Evolutionary conservation across 306 rosid species (phyloP).

Genomic region (Boehmeria nivea): DNA sequence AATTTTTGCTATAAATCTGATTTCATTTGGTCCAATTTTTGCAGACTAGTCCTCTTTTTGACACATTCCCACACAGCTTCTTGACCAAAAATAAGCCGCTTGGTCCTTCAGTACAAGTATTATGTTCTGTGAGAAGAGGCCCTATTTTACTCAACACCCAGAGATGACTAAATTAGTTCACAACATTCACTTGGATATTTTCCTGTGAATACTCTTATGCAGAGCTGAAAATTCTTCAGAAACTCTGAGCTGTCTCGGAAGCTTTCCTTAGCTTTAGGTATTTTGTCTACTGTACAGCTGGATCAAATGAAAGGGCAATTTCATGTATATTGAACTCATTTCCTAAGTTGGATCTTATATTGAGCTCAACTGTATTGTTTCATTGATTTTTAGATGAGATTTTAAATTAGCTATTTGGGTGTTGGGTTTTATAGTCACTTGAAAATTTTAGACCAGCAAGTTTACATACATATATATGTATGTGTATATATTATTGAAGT

Average conservation of each 20-base stretch:
- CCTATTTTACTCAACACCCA: constrained; percentile 7
- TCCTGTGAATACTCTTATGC: constrained; percentile 22
- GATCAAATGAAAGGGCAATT: constrained; percentile 20
- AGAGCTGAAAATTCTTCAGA: constrained; percentile 31
- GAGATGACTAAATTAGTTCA: constrained; percentile 25
- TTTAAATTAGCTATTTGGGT: too few relatives aligned
- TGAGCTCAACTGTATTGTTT: constrained; percentile 3
- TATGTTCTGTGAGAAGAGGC: constrained; percentile 23
- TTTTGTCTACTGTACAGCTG: constrained; percentile 43
- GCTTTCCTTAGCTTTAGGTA: constrained; percentile 26
- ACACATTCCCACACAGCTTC: constrained; percentile 8
- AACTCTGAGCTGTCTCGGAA: constrained; percentile 21
- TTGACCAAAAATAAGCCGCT: neutral
- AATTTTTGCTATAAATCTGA: neutral
- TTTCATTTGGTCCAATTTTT: neutral
- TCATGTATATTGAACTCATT: constrained; percentile 19
- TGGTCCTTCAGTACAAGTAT: constrained; percentile 10
- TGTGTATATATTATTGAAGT: too few relatives aligned
- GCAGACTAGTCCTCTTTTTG: constrained; percentile 10
- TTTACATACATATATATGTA: too few relatives aligned
- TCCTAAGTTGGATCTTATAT: constrained; percentile 11
- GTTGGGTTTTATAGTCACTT: too few relatives aligned
- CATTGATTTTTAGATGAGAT: neutral
- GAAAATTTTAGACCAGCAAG: too few relatives aligned
- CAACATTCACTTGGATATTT: constrained; percentile 15